phyloP scores from a whole-genome alignment of 2,329 filamentous ascomycete species.

The Cercospora janseana region DNA sequence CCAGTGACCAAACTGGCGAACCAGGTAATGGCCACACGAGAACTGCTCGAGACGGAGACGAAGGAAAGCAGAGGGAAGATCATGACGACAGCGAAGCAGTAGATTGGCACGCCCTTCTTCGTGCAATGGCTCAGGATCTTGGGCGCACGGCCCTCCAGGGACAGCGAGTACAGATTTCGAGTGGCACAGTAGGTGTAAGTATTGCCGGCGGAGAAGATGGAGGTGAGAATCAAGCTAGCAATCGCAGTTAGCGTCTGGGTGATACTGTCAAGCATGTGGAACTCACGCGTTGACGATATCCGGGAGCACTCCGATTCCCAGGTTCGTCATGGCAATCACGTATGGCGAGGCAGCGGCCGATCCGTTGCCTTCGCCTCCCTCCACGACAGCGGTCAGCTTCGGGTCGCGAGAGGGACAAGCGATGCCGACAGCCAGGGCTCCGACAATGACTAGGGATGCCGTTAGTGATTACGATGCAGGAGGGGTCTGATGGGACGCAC shows the following conservation, averaged over 20 bases:
- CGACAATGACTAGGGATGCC: conserved; percentile 46
- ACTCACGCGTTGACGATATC: conserved; percentile 39
- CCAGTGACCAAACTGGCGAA: conserved; percentile 58
- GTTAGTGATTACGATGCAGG: background rate
- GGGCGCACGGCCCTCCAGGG: conserved; percentile 55
- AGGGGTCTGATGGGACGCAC: background rate
- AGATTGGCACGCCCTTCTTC: conserved; percentile 60
- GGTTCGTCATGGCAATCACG: conserved; percentile 42
- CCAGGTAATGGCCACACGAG: conserved; percentile 37
- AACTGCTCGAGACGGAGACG: conserved; percentile 34
- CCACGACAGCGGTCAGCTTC: conserved; percentile 28
- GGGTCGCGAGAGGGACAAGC: conserved; percentile 38
- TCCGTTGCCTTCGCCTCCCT: conserved; percentile 26
- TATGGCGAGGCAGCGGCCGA: conserved; percentile 39
- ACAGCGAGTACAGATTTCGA: conserved; percentile 53
- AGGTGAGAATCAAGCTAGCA: conserved; percentile 45
- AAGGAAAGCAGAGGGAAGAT: conserved; percentile 40
- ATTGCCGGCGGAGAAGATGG: conserved; percentile 57
- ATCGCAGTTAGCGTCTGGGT: background rate
- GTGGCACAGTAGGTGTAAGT: conserved; percentile 56
- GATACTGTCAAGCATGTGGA: background rate
- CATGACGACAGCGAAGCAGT: conserved; percentile 53
- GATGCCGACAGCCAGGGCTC: conserved; percentile 47
- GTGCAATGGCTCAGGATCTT: conserved; percentile 59
- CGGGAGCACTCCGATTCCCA: conserved; percentile 46